Base-by-base conservation (phyloP, 306 rosid genomes). In the Herpetospermum pedunculosum region DNA sequence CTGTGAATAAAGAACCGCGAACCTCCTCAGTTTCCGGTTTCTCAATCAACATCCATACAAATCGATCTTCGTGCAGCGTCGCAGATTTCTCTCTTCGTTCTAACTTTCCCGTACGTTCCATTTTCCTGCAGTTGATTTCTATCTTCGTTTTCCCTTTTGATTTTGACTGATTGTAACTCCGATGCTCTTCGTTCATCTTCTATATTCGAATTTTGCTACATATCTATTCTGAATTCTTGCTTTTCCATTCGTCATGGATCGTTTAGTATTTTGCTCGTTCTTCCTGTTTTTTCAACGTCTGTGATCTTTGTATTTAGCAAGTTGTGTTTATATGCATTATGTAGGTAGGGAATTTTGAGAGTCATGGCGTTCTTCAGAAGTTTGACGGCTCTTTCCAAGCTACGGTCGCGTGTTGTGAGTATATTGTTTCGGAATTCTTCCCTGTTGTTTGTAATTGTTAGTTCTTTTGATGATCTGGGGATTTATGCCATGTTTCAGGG, bases 341-440 rank as follows among this genome's bases (percentile, higher is more conserved):
- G 80, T 77, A 81, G 84, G 63, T 73, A 21, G 32, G 30, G 46
- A 47, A 30, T 35, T 4, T 26, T 16, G 74, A 34, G 58, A 55
- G 48, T 54, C 19, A 86, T 86, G 93, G 84, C 76, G 58, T 85
- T 87, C 77, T 94, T 89, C 84, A 84, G 86, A 83, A 81, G 91
- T 81, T 78, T 83, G 74, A 72, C 90, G 73, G 88, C 85, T 28
- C 86, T 92, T 79, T 92, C 98, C 21, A 86, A 80, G 82, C 89
- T 94, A 68, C 95, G 97, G 68, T 88, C 97, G 83, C 96, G 94
- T 28, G 75, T 78, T 75, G 98, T 91, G 82, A 81, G 84, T 85
- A 15, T 63, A 19, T 32, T 2, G 63, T 50, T 32, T 35, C 25
- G 8, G 38, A 23, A 3, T 46, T 43, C 8, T 75, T 75, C 3